Conservation (phyloP, 768 basidiomycete species). For the Kwoniella heveanensis region DNA sequence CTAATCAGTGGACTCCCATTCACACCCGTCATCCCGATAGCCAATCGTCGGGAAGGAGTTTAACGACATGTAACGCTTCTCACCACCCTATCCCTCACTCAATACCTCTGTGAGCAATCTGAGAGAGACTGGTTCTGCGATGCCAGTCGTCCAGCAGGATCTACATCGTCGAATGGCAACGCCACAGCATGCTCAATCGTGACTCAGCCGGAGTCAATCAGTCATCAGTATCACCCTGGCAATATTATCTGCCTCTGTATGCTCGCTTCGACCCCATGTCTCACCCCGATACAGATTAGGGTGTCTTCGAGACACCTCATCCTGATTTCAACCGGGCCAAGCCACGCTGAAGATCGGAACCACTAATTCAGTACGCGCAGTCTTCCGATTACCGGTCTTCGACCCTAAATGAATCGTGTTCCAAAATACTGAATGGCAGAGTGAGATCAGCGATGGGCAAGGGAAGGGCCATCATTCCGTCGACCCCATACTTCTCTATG, state of each 20-base stretch:
- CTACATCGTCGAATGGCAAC: not conserved
- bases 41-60: not conserved
- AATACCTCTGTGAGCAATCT: too few relatives aligned
- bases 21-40: not conserved
- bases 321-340: not conserved
- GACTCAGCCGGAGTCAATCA: slow-evolving; percentile 3
- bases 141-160: too few relatives aligned
- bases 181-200: not conserved
- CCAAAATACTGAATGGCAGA: not conserved
- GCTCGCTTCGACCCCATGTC: not conserved
- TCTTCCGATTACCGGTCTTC: not conserved
- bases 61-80: too few relatives aligned
- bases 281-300: not conserved
- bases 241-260: not conserved
- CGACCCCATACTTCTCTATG: too few relatives aligned
- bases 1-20: not conserved
- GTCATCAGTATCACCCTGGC: not conserved
- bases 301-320: not conserved
- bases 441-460: too few relatives aligned
- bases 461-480: too few relatives aligned
- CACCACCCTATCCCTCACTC: too few relatives aligned
- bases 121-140: too few relatives aligned
- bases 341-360: too few relatives aligned
- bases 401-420: not conserved
- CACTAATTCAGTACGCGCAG: not conserved